Conservation (phyloP, 495 filamentous ascomycete species). For the Neurospora sp. region DNA sequence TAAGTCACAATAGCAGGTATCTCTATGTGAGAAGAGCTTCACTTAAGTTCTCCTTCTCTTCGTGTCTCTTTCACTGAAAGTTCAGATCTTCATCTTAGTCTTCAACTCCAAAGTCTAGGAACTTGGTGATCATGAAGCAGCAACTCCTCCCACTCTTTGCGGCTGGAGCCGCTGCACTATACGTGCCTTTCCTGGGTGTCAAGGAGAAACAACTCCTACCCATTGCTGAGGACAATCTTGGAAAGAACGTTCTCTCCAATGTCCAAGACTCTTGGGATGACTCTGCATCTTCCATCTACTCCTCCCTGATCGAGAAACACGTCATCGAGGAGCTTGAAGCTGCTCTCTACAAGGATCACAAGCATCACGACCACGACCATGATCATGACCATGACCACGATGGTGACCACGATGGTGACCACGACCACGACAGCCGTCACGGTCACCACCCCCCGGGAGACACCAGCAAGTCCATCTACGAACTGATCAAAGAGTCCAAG, state of each 20-base stretch:
- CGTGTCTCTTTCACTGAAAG: not conserved
- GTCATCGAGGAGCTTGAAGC: conserved; percentile 4
- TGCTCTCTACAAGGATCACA: conserved; percentile 17
- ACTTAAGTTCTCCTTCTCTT: not conserved
- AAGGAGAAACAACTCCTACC: conserved; percentile 37
- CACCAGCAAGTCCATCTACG: conserved; percentile 62
- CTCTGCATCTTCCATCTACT: conserved; percentile 7
- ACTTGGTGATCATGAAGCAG: conserved; percentile 25
- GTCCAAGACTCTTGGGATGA: conserved; percentile 13
- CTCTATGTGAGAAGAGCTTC: not conserved
- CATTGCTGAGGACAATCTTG: conserved; percentile 40
- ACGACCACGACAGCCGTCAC: conserved; percentile 1
- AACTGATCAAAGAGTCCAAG: conserved; percentile 61
- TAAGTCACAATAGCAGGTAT: not conserved
- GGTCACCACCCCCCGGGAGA: conserved; percentile 19
- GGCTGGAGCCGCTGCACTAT: conserved; percentile 37
- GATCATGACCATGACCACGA: not conserved
- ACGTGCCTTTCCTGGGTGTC: not conserved
- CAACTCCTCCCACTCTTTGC: conserved; percentile 37
- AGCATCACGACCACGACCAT: conserved; percentile 21
- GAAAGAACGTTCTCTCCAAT: conserved; percentile 18
- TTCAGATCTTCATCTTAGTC: not conserved
- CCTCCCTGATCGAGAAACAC: conserved; percentile 6
- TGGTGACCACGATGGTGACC: not conserved
- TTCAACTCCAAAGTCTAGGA: not conserved